A percentile compares a stretch with the other conserved stretches of the same genome.
Evolutionary conservation across 305 asterid species (phyloP).

Genomic region (Rubia occidens): DNA sequence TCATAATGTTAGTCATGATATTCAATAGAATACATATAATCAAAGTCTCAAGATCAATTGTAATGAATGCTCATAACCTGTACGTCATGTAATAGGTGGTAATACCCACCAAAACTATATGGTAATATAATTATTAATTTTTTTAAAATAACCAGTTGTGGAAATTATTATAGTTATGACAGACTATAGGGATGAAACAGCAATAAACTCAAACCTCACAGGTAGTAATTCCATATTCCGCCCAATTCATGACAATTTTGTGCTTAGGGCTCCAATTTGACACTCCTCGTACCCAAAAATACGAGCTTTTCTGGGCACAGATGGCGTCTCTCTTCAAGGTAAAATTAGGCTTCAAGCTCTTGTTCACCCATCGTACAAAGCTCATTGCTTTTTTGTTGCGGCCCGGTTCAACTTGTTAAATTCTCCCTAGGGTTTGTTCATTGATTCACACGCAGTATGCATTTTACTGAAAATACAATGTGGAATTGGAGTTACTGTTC

Average conservation of each 20-base stretch:
- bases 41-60: no score
- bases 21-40: no score
- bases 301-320: neutral
- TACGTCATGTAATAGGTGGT: no score
- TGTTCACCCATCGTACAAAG: neutral
- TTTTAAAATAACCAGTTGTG: neutral
- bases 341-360: neutral
- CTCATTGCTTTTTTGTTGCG: neutral
- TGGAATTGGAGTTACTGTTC: neutral
- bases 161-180: neutral
- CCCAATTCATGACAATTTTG: neutral
- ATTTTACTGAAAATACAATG: neutral
- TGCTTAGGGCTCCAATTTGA: neutral
- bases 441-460: neutral
- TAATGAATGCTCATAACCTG: no score
- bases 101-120: no score
- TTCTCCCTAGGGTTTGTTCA: neutral
- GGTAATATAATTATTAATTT: no score
- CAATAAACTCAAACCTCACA: neutral
- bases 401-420: neutral
- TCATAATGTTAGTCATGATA: no score
- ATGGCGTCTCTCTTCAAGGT: constrained; percentile 14
- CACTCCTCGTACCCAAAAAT: neutral
- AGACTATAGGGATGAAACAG: neutral
- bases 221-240: neutral